Conservation (phyloP, 2,329 filamentous ascomycete species). For the Penicillium sp. region DNA sequence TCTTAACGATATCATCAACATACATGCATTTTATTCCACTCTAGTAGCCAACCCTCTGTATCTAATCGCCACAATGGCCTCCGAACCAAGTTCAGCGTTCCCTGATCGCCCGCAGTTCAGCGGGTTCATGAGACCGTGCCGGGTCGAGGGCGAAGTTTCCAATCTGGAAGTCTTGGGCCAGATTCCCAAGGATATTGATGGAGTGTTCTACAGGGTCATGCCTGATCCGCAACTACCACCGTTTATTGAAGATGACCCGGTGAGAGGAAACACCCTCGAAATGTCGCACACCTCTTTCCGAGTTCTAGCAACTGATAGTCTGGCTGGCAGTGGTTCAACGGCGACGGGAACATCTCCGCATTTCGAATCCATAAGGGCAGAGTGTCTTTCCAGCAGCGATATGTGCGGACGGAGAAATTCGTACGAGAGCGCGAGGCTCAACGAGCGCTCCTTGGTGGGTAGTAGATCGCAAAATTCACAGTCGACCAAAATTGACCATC, state of each 20-base stretch:
- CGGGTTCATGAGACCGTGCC: slow-evolving; percentile 24
- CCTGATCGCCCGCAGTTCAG: too few species aligned
- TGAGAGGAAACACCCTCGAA: slow-evolving; percentile 5
- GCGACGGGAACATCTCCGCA: slow-evolving; percentile 47
- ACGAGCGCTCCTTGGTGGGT: slow-evolving; percentile 34
- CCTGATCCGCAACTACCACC: slow-evolving; percentile 52
- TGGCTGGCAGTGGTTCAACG: slow-evolving; percentile 40
- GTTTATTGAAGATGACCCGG: slow-evolving; percentile 36
- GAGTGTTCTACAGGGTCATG: slow-evolving; percentile 57
- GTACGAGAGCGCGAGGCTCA: slow-evolving; percentile 43
- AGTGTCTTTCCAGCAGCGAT: slow-evolving; percentile 42
- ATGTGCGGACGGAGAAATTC: slow-evolving; percentile 50
- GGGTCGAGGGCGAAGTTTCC: slow-evolving; percentile 48
- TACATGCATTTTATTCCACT: too few species aligned
- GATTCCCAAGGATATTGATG: slow-evolving; percentile 52
- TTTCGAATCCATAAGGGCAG: slow-evolving; percentile 42
- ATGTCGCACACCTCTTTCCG: background rate
- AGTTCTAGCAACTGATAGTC: background rate
- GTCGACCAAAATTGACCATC: background rate
- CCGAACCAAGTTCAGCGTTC: too few species aligned
- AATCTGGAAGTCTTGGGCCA: slow-evolving; percentile 50
- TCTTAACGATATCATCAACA: too few species aligned
- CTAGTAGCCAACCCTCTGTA: too few species aligned
- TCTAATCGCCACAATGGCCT: too few species aligned
- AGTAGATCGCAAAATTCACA: background rate